Evolutionary conservation across 805 yeast species (phyloP), one percentile per base, ranked within the genome.

Genomic region (Monosporozyma unispora): DNA sequence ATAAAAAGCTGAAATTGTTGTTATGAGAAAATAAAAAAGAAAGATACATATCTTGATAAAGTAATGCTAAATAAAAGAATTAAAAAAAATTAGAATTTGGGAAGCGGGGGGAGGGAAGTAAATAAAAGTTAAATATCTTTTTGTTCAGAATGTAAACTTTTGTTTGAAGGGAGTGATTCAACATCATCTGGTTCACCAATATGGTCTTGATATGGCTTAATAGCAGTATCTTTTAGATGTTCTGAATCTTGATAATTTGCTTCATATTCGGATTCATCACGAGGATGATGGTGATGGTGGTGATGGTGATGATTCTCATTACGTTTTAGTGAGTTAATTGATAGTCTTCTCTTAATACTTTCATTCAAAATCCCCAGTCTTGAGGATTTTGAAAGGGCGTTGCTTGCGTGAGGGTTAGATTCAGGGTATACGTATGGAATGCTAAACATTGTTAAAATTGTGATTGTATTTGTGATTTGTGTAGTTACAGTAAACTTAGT

Each of bases 241-340:
- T n/a, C n/a, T n/a, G n/a, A n/a, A n/a, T n/a, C n/a, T n/a, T n/a
- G n/a, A n/a, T n/a, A n/a, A n/a, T n/a, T n/a, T n/a, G n/a, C n/a
- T n/a, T n/a, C n/a, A n/a, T n/a, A n/a, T n/a, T n/a, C n/a, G n/a
- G n/a, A n/a, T n/a, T 16, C 35, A 27, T 43, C 16, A n/a, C 16
- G 38, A 27, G 28, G 45, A 12, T 28, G 37, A 11, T 43, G 46
- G 8, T 44, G 46, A 9, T 44, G 46, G 14, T 44, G 39, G 14
- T 44, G 46, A 21, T 44, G 46, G 9, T 29, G 35, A 4, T 27
- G 23, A 9, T 43, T 4, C 6, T 21, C 39, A 16, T 4, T 11
- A 29, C n/a, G 22, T 8, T 29, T 29, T 18, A 14, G 18, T 3
- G 28, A 31, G n/a, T n/a, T 11, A 31, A 21, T 3, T 6, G 39